Evolutionary conservation across 2,329 filamentous ascomycete genomes (phyloP).

Genomic region (Lasiodiplodia hormozganensis): DNA sequence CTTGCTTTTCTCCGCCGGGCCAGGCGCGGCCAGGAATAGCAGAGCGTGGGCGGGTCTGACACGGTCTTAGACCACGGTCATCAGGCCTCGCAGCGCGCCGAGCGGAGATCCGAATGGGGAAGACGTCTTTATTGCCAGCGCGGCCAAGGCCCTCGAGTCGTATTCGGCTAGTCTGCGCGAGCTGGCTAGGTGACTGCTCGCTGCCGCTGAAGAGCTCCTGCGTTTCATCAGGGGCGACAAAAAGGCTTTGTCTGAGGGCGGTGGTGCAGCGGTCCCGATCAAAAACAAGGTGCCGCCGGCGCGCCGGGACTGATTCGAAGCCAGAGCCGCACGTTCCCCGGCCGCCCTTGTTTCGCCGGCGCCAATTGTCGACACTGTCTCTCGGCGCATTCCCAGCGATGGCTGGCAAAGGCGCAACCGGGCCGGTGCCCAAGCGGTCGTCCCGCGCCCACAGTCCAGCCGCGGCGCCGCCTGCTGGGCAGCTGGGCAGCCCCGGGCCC

Average conservation of each 20-base stretch:
- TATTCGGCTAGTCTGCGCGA: conserved; percentile 23
- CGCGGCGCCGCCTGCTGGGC: conserved; percentile 16
- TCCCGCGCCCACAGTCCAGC: conserved; percentile 16
- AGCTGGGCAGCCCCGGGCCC: conserved; percentile 4
- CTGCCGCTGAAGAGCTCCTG: conserved; percentile 5
- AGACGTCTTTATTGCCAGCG: conserved; percentile 28
- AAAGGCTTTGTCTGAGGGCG: conserved; percentile 22
- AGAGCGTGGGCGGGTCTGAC: conserved; percentile 21
- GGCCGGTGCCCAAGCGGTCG: conserved; percentile 21
- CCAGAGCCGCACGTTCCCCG: conserved; percentile 26
- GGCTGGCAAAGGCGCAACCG: conserved; percentile 14
- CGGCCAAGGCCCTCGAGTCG: conserved; percentile 22
- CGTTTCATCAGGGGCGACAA: conserved; percentile 18
- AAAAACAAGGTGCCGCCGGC: conserved; percentile 8
- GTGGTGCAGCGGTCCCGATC: conserved; percentile 24
- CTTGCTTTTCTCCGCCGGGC: conserved; percentile 25
- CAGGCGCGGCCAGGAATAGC: conserved; percentile 22
- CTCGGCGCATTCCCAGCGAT: conserved; percentile 23
- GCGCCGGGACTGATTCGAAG: conserved; percentile 11
- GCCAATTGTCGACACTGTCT: conserved; percentile 12
- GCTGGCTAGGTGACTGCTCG: conserved; percentile 8
- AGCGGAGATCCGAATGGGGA: conserved; percentile 30
- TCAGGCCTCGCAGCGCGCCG: conserved; percentile 27
- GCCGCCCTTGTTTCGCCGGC: conserved; percentile 18
- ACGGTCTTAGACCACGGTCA: conserved; percentile 29